Percentiles rank a stretch among this genome's conserved stretches.
Evolutionary conservation across 345 rosid genomes (phyloP).

Genomic region (Gossypium herbaceum): DNA sequence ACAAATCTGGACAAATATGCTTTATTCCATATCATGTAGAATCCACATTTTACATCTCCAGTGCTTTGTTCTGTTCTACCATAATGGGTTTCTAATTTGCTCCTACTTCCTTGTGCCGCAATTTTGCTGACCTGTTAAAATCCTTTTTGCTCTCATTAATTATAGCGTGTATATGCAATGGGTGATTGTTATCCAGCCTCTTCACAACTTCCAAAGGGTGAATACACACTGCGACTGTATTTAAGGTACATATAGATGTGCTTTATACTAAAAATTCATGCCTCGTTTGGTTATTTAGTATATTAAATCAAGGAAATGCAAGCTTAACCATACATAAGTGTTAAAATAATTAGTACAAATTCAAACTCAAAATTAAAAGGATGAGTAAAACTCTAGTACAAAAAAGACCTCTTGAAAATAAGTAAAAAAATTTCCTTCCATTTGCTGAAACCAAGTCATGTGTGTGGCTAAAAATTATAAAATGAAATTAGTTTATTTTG

Average conservation of each 20-base stretch:
- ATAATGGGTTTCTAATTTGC: not conserved
- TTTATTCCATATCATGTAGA: not conserved
- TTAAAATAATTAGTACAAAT: no score
- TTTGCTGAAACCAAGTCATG: no score
- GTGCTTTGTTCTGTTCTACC: not conserved
- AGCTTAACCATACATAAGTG: no score
- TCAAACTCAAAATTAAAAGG: no score
- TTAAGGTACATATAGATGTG: slow-evolving; percentile 47
- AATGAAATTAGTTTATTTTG: not conserved
- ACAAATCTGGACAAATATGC: slow-evolving; percentile 1
- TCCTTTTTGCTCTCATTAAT: slow-evolving; percentile 4
- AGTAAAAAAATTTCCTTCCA: no score
- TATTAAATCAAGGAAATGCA: no score
- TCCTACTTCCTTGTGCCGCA: not conserved
- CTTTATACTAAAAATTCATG: not conserved
- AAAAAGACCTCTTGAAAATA: no score
- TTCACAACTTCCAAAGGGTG: slow-evolving; percentile 89
- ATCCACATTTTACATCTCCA: not conserved
- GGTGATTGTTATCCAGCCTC: slow-evolving; percentile 84
- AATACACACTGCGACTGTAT: slow-evolving; percentile 68
- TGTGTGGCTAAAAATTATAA: no score
- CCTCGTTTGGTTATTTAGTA: no score
- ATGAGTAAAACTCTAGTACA: no score
- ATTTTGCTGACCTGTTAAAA: slow-evolving; percentile 5
- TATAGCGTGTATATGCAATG: slow-evolving; percentile 77